Conservation (phyloP, 2,329 filamentous ascomycete species). For the Fusarium sp. region DNA sequence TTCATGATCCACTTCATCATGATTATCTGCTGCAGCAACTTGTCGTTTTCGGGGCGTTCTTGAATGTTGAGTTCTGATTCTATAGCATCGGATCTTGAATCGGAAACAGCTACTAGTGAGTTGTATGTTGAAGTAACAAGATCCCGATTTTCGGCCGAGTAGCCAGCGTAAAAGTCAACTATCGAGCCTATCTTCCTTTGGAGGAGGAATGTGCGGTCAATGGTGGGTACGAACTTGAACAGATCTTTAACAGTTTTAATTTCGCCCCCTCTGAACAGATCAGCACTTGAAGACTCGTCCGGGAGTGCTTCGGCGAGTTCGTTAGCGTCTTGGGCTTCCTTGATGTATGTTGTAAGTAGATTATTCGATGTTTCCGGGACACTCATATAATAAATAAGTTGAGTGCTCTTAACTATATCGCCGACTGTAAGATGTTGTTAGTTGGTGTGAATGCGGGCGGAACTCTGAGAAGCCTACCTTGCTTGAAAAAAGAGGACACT, state of each 20-base stretch:
- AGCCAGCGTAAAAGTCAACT: neutral
- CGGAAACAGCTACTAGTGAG: accelerated
- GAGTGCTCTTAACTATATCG: neutral
- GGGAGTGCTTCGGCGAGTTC: neutral
- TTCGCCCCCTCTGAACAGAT: neutral
- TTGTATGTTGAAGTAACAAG: neutral
- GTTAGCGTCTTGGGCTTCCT: neutral
- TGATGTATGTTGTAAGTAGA: neutral
- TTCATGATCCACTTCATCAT: neutral
- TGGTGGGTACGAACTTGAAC: neutral
- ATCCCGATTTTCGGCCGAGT: neutral
- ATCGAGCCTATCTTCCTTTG: neutral
- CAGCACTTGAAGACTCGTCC: neutral
- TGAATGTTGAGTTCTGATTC: neutral
- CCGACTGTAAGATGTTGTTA: neutral
- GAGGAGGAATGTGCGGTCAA: neutral
- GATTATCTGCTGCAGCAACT: neutral
- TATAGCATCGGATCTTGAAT: neutral
- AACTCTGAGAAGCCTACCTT: accelerated
- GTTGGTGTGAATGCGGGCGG: accelerated
- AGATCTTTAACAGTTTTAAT: neutral
- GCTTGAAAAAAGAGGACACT: neutral
- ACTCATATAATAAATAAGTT: neutral
- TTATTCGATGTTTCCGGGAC: neutral
- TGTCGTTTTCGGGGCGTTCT: neutral